Evolutionary conservation across 2,329 filamentous ascomycete species (phyloP), one percentile per base, ranked within the genome.

Genomic region (Lizonia empirigonia): DNA sequence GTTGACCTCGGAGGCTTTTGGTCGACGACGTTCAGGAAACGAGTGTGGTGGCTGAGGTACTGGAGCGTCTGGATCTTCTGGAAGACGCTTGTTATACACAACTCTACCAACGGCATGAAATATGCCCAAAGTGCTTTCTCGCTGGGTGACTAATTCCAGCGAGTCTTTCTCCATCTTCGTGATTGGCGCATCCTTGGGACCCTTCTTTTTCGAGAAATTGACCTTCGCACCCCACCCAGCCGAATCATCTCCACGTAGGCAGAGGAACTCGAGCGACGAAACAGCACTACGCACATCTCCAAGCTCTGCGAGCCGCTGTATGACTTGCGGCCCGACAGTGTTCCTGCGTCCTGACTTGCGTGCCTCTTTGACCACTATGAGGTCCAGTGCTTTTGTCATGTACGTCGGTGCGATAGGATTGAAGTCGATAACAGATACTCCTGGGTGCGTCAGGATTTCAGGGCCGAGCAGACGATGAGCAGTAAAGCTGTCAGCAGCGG

Each of bases 71-170:
- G 68, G 63, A 35, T 71, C 61, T 10, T 79, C 74, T 4, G 72
- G 69, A 22, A 88, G 82, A 36, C 94, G 84, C 71, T 97, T 99
- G 77, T 99, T 99, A 77, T 97, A 96, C 1, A 97, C 87, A 2
- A 99, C 90, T 69, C 94, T 97, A 3, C 93, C 94, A 10, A 97
- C 89, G 0, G 94, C 91, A 71, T 99, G 94, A 67, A 99, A 99
- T 41, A 99, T 91, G 1, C 93, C 94, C 2, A 99, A 78, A 56
- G 88, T 96, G 13, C 89, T 87, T 75, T 97, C 94, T 48, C 94
- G 84, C 65, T 92, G 90, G 1, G 89, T 91, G 18, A 97, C 84
- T 52, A 94, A 78, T 65, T 91, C 85, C 8, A 97, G 74, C 5
- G 86, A 92, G 56, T 95, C 88, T 51, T 84, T 79, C 71, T 97